Percentiles rank a stretch among this genome's conserved stretches.
Conservation (phyloP, 2,329 filamentous ascomycete species). For the Aspergillus neotritici region DNA sequence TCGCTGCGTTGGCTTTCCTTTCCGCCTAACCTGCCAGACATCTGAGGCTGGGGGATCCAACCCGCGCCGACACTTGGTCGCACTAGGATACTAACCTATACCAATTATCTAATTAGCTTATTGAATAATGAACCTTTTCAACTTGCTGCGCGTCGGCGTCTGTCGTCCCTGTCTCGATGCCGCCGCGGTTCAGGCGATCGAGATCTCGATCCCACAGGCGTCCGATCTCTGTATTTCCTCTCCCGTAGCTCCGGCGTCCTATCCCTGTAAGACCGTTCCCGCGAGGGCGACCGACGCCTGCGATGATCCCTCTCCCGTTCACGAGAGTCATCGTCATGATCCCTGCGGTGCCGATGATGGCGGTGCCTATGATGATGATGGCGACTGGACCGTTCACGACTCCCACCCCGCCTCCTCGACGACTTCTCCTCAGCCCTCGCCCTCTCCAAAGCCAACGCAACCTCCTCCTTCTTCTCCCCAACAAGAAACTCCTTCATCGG, state of each 20-base stretch:
- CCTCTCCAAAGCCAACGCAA: slow-evolving; percentile 62
- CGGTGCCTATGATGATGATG: slow-evolving; percentile 44
- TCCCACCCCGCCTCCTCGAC: slow-evolving; percentile 27
- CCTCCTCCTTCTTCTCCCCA: slow-evolving; percentile 84
- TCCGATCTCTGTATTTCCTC: slow-evolving; percentile 23
- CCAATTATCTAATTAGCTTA: slow-evolving; percentile 1
- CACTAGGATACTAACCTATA: background rate
- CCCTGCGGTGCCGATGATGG: slow-evolving; percentile 43
- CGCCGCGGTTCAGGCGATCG: slow-evolving; percentile 25
- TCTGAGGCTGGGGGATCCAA: background rate
- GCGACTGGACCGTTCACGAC: slow-evolving; percentile 37
- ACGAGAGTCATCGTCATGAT: slow-evolving; percentile 26
- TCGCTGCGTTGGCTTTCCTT: background rate
- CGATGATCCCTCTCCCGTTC: slow-evolving; percentile 28
- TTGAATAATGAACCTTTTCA: slow-evolving; percentile 2
- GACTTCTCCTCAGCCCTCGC: slow-evolving; percentile 47
- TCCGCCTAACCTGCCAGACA: background rate
- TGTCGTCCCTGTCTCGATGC: slow-evolving; percentile 28
- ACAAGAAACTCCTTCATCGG: slow-evolving; percentile 93
- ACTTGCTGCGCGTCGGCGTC: slow-evolving; percentile 22
- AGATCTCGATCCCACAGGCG: slow-evolving; percentile 24
- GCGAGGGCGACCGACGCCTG: slow-evolving; percentile 22
- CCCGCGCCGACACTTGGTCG: background rate
- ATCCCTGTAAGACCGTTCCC: slow-evolving; percentile 20
- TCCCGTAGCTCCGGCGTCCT: slow-evolving; percentile 24